Conservation (phyloP, 2,329 filamentous ascomycete species). For the Pezicula carpinea region DNA sequence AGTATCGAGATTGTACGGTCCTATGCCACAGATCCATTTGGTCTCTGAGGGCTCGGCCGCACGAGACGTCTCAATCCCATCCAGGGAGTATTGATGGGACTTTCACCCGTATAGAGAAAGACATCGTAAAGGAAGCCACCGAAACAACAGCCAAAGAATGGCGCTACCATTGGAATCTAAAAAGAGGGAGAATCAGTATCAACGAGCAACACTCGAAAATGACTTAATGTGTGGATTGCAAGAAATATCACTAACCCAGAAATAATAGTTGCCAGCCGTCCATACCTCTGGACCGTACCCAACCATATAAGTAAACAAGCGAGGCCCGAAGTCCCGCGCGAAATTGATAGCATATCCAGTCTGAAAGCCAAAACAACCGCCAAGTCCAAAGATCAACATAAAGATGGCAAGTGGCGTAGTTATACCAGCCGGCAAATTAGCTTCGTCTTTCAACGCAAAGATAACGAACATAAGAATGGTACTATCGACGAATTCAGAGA, state of each 20-base stretch:
- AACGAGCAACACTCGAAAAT: too few species aligned
- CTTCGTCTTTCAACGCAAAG: constrained; percentile 58
- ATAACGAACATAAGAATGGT: constrained; percentile 65
- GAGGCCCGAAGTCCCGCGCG: constrained; percentile 65
- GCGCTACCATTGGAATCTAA: constrained; percentile 53
- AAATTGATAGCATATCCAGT: constrained; percentile 71
- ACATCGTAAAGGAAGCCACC: constrained; percentile 63
- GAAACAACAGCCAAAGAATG: constrained; percentile 58
- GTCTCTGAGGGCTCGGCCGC: not conserved
- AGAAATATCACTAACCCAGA: constrained; percentile 42
- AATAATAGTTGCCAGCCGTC: constrained; percentile 63
- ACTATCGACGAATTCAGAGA: constrained; percentile 66
- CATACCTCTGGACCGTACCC: constrained; percentile 65
- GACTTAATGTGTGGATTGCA: too few species aligned
- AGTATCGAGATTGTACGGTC: too few species aligned
- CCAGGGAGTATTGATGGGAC: constrained; percentile 27
- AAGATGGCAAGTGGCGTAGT: constrained; percentile 57
- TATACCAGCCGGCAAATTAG: constrained; percentile 46
- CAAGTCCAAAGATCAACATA: constrained; percentile 68
- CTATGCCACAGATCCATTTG: too few species aligned
- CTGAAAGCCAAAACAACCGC: constrained; percentile 68
- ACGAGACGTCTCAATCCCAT: constrained; percentile 22
- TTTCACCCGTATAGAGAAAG: constrained; percentile 41
- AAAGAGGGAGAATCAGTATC: too few species aligned
- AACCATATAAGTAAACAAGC: constrained; percentile 59